phyloP scores from a whole-genome alignment of 176 grass and related monocot species.

The Hsuehochloa calcarea region DNA sequence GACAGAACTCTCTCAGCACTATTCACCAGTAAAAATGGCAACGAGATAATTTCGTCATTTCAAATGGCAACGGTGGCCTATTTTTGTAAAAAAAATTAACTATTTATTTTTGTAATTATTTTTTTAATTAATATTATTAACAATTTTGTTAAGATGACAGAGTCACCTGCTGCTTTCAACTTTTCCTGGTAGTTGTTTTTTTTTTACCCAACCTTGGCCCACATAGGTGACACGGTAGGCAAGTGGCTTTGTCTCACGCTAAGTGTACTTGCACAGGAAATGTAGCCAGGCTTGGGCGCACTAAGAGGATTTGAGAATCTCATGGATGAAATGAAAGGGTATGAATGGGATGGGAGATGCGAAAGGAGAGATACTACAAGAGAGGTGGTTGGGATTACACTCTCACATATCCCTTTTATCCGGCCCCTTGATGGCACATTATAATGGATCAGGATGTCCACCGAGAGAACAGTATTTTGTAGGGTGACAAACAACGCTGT shows the following conservation, averaged over 20 bases:
- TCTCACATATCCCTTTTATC: slow-evolving; percentile 7
- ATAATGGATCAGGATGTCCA: neutral
- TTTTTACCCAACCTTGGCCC: neutral
- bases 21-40: no score
- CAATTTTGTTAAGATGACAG: no score
- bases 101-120: no score
- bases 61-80: no score
- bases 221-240: neutral
- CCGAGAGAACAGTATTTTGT: no score
- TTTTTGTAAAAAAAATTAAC: no score
- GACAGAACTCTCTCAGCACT: no score
- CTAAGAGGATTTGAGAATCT: neutral
- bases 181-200: neutral
- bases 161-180: neutral
- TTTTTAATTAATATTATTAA: no score
- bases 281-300: neutral
- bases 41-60: no score
- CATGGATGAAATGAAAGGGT: neutral
- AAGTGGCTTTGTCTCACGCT: neutral
- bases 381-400: slow-evolving; percentile 8
- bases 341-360: neutral
- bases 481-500: no score
- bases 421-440: slow-evolving; percentile 21
- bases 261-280: slow-evolving; percentile 23
- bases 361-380: slow-evolving; percentile 20